These are phyloP conservation scores for Yamadazyma friedrichii DNA, from an alignment of 1,139 yeast genomes.

Conservation along the genomic window DNA sequence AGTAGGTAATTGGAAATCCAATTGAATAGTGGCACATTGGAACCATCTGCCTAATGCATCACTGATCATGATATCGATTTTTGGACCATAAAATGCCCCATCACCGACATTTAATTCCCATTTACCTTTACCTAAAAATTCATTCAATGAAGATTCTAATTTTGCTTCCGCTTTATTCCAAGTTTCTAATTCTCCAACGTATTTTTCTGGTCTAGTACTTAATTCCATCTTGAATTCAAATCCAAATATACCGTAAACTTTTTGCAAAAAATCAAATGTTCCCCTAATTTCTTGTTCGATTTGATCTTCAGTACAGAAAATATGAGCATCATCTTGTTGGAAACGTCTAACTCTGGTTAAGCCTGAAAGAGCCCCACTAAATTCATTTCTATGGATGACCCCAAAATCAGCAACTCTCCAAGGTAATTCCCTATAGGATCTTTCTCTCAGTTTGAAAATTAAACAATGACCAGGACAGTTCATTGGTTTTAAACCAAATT, in stretches of 20 bases:
- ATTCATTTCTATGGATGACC: conserved; percentile 92
- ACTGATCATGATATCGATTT: conserved; percentile 89
- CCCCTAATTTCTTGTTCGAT: conserved; percentile 78
- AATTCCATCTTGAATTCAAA: conserved; percentile 86
- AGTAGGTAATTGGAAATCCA: conserved; percentile 94
- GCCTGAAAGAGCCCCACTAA: conserved; percentile 81
- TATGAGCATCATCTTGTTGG: conserved; percentile 99
- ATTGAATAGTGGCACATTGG: conserved; percentile 97
- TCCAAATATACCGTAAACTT: conserved; percentile 81
- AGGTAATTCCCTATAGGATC: conserved; percentile 93
- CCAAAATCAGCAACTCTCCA: conserved; percentile 97
- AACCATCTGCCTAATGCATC: conserved; percentile 93
- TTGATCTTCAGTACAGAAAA: conserved; percentile 89
- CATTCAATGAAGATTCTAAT: conserved; percentile 70
- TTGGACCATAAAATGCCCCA: conserved; percentile 99
- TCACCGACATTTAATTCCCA: conserved; percentile 96
- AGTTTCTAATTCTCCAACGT: conserved; percentile 78
- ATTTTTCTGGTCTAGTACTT: conserved; percentile 93
- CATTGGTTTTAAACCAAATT: conserved; percentile 92
- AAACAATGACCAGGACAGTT: conserved; percentile 98
- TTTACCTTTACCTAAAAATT: conserved; percentile 56
- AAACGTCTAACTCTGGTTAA: conserved; percentile 95
- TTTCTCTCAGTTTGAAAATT: conserved; percentile 80
- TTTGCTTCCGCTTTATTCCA: conserved; percentile 88
- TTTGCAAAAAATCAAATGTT: conserved; percentile 75